Evolutionary conservation across 2,329 filamentous ascomycete species (phyloP), one percentile per base, ranked within the genome.

Genomic region (Colletotrichum simmondsii): DNA sequence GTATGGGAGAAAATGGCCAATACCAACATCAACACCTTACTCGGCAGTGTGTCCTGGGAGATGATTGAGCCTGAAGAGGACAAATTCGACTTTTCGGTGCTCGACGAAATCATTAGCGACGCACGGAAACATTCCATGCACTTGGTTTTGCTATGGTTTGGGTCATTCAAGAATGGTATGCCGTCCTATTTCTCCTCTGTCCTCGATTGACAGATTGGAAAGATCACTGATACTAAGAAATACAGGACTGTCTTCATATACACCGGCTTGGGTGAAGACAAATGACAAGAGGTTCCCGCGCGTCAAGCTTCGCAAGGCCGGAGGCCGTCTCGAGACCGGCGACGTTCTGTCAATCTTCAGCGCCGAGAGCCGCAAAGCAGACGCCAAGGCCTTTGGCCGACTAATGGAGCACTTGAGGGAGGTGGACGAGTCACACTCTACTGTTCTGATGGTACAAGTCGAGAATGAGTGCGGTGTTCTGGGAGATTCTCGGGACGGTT

Each of bases 381-480:
- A 54, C 4, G 52, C 52, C 11, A 54, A 24, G 24, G 52, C 22
- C 2, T 54, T 54, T 49, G 72, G 76, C 0, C 75, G 75, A 7
- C 71, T 83, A 4, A 78, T 82, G 74, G 68, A 58, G 0, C 77
- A 83, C 53, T 56, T 83, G 0, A 82, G 83, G 19, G 79, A 85
- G 4, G 75, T 89, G 3, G 87, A 89, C 54, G 78, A 78, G 2
- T 76, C 81, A 7, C 80, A 88, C 46, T 82, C 80, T 1, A 89
- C 86, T 0, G 87, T 89, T 0, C 73, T 89, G 1, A 89, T 89
- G 87, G 83, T 89, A 0, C 87, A 89, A 72, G 87, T 89, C 10
- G 85, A 90, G 76, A 89, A 89, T 42, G 87, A 89, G 78, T 82
- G 82, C 0, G 87, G 88, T 0, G 68, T 89, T 0, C 78, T 89